Conservation (phyloP, 2,329 filamentous ascomycete genomes). For the Fusarium begoniae region DNA sequence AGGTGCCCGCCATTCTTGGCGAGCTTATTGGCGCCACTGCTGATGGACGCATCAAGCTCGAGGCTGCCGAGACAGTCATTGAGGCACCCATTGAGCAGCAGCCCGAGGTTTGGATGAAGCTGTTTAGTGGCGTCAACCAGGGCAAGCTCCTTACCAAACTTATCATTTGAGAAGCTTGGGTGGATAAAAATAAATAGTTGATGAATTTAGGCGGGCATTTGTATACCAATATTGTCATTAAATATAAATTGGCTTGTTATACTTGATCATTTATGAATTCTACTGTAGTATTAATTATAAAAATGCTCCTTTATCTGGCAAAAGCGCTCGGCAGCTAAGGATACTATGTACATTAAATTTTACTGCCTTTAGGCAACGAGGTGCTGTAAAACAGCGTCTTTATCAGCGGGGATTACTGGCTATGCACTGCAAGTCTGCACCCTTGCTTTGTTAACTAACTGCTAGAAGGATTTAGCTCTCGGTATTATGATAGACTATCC, state of each 20-base stretch:
- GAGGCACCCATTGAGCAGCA: constrained; percentile 42
- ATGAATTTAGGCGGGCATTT: not conserved
- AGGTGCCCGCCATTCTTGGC: constrained; percentile 38
- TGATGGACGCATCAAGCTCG: constrained; percentile 40
- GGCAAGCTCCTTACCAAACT: constrained; percentile 44
- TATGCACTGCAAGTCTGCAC: not conserved
- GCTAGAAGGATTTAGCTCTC: not conserved
- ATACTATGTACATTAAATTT: not conserved
- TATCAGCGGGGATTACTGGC: not conserved
- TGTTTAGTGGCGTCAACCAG: constrained; percentile 42
- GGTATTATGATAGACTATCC: not conserved
- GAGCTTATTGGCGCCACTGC: constrained; percentile 43
- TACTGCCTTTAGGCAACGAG: no score
- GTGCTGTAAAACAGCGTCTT: no score
- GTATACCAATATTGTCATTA: not conserved
- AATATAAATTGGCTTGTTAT: not conserved
- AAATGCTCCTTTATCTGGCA: not conserved
- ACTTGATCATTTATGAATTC: not conserved
- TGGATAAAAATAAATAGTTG: not conserved
- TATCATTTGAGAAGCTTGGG: constrained; percentile 17
- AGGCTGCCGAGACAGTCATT: constrained; percentile 39
- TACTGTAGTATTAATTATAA: not conserved
- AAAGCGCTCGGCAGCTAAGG: no score
- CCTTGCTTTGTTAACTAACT: not conserved
- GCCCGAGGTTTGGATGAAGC: constrained; percentile 41